Base-by-base conservation (phyloP, 2,329 filamentous ascomycete genomes). In the Penicillium capsulatum region DNA sequence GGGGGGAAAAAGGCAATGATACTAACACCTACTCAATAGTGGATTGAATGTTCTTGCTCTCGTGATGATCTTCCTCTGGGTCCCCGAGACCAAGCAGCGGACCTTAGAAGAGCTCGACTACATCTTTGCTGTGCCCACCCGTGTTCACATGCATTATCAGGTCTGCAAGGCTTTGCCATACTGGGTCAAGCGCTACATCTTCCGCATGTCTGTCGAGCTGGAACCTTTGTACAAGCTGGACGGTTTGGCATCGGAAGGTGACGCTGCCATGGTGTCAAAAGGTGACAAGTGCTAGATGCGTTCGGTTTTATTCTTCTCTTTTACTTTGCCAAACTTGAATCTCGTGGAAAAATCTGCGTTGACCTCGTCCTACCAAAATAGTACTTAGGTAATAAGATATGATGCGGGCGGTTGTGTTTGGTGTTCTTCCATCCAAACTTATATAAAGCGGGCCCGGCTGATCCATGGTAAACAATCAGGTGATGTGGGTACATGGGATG, bases 1-100 rank as follows among this genome's bases (percentile, higher is more conserved):
- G n/a, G n/a, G n/a, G n/a, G n/a, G n/a, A n/a, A n/a, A n/a, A n/a
- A n/a, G n/a, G n/a, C n/a, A n/a, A n/a, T n/a, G n/a, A n/a, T n/a
- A n/a, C n/a, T n/a, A n/a, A n/a, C n/a, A n/a, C n/a, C n/a, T n/a
- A n/a, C n/a, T n/a, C n/a, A n/a, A n/a, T n/a, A 68, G 66, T 10
- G 77, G 65, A 0, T 63, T 84, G 6, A 85, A 84, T 47, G 48
- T 81, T 3, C 54, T 77, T 2, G 80, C 80, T 0, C 68, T 83
- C 11, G 42, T 78, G 16, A 75, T 84, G 68, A 83, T 84, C 47
- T 82, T 81, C 66, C 65, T 83, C 28, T 77, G 73, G 57, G 62
- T 79, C 0, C 75, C 74, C 1, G 75, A 78, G 55, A 77, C 75
- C 3, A 78, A 76, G 46, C 70, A 77, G 51, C 69, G 70, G 20